phyloP scores from a whole-genome alignment of 331 rosid species.

The Stylosanthes scabra region DNA sequence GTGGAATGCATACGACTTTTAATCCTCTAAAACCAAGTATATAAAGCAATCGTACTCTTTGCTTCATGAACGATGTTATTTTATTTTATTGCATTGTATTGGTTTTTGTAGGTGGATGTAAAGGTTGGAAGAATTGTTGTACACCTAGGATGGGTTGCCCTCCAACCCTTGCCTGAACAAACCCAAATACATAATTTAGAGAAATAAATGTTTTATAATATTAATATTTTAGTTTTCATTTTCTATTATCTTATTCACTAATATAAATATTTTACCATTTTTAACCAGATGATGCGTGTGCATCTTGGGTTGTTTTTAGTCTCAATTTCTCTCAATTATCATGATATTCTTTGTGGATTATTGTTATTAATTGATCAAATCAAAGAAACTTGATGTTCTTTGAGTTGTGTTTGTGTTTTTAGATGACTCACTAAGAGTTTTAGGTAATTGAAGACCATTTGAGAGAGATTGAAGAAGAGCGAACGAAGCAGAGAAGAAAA shows the following conservation, averaged over 20 bases:
- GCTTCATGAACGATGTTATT: neutral
- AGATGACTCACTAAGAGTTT: too few species aligned
- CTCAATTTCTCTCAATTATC: too few species aligned
- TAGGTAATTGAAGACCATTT: too few species aligned
- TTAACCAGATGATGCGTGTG: too few species aligned
- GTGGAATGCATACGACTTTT: conserved; percentile 77
- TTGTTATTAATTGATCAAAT: too few species aligned
- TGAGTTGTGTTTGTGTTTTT: too few species aligned
- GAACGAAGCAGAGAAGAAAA: too few species aligned
- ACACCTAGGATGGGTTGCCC: conserved; percentile 85
- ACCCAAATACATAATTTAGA: conserved; percentile 61
- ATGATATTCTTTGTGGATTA: too few species aligned
- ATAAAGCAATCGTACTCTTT: neutral
- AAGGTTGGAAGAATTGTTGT: conserved; percentile 76
- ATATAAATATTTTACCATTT: neutral
- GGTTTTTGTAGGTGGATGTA: conserved; percentile 71
- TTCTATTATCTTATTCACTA: neutral
- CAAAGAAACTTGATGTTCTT: too few species aligned
- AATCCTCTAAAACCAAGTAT: conserved; percentile 54
- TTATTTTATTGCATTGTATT: neutral
- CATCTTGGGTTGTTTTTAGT: too few species aligned
- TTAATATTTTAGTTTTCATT: neutral
- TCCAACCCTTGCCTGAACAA: conserved; percentile 68
- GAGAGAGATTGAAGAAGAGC: too few species aligned
- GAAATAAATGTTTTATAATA: conserved; percentile 44